Conservation (phyloP, 2,329 filamentous ascomycete genomes). For the Stemphylium lycopersici region DNA sequence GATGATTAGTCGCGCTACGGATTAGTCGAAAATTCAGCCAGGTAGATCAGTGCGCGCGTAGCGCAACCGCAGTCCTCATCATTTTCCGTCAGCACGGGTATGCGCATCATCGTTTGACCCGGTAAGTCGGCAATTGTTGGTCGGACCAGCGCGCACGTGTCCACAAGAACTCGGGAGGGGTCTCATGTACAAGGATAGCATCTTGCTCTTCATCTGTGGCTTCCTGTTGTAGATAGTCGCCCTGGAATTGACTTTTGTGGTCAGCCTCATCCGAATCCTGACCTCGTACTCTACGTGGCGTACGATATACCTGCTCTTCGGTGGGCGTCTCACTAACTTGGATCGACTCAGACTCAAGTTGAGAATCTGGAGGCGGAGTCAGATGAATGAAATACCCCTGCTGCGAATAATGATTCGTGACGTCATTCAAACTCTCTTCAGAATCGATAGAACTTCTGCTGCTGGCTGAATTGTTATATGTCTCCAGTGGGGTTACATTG, state of each 20-base stretch:
- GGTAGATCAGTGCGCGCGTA: not conserved
- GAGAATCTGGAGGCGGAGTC: not conserved
- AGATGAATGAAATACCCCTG: not conserved
- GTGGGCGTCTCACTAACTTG: slow-evolving; percentile 7
- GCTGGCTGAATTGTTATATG: not conserved
- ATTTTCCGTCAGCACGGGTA: not conserved
- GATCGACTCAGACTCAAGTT: not conserved
- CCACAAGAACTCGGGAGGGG: slow-evolving; percentile 6
- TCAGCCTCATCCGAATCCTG: not conserved
- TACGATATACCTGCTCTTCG: not conserved
- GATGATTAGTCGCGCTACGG: not conserved
- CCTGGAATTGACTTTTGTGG: not conserved
- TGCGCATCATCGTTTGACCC: too few species aligned
- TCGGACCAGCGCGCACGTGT: not conserved
- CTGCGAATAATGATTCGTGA: not conserved
- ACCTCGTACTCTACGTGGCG: not conserved
- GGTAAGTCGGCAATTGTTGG: not conserved
- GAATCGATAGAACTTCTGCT: not conserved
- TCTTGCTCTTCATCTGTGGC: not conserved
- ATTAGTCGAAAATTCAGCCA: not conserved
- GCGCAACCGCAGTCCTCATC: too few species aligned
- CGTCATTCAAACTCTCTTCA: slow-evolving; percentile 5
- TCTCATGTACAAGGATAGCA: slow-evolving; percentile 15
- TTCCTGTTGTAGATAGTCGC: not conserved
- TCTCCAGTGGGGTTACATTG: not conserved